Percentiles rank a stretch among this genome's conserved stretches.
phyloP scores from a whole-genome alignment of 331 rosid species.

The Acacia concinna region DNA sequence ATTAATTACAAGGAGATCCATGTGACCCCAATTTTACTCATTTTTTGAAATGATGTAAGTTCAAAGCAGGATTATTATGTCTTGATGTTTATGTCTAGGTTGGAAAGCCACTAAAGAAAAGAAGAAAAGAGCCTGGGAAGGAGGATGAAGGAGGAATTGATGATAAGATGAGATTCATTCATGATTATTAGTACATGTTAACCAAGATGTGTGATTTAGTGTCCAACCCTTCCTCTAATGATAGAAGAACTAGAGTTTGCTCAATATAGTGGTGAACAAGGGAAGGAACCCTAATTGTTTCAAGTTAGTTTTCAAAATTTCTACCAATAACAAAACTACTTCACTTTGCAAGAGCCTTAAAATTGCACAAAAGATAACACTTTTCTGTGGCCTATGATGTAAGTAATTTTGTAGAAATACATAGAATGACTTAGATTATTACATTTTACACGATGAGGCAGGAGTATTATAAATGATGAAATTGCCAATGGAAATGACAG shows the following conservation, averaged over 20 bases:
- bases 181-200: neutral
- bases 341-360: neutral
- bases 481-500: neutral
- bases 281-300: neutral
- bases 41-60: neutral
- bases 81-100: neutral
- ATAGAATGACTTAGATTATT: neutral
- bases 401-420: neutral
- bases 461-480: conserved; percentile 1
- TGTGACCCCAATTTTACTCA: neutral
- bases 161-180: neutral
- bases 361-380: neutral
- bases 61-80: neutral
- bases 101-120: neutral
- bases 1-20: neutral
- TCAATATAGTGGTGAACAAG: neutral
- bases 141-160: neutral
- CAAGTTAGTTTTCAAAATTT: neutral
- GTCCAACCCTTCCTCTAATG: neutral
- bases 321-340: neutral
- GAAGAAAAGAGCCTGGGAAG: neutral
- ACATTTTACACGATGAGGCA: neutral
- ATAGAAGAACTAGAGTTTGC: neutral
- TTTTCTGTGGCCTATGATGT: neutral
- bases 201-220: neutral